A percentile compares a stretch with the other conserved stretches of the same genome.
Evolutionary conservation across 306 rosid species (phyloP).

Genomic region (Ormosia semicastrata): DNA sequence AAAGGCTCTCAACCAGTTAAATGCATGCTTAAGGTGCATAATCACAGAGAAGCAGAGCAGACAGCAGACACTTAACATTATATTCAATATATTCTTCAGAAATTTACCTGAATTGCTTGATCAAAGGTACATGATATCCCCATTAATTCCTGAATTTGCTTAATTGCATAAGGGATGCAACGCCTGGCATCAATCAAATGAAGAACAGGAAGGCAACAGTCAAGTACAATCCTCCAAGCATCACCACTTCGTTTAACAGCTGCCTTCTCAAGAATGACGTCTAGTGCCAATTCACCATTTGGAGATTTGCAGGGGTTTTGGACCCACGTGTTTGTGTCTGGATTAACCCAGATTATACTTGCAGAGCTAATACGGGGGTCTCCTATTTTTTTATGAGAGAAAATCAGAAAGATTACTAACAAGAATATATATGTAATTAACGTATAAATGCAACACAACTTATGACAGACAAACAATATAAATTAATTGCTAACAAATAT

Average conservation of each 20-base stretch:
- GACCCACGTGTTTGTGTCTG: slow-evolving; percentile 80
- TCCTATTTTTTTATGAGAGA: slow-evolving; percentile 43
- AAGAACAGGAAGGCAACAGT: slow-evolving; percentile 87
- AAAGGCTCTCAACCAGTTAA: not conserved
- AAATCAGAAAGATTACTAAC: not conserved
- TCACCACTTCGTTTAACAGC: slow-evolving; percentile 82
- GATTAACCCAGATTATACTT: slow-evolving; percentile 75
- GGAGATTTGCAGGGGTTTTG: slow-evolving; percentile 54
- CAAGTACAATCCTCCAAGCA: slow-evolving; percentile 91
- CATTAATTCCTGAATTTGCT: slow-evolving; percentile 80
- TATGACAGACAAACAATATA: not conserved
- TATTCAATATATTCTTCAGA: not conserved
- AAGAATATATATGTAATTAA: not conserved
- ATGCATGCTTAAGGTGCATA: not conserved
- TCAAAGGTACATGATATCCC: slow-evolving; percentile 90
- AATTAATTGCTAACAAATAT: not conserved
- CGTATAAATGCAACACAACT: not conserved
- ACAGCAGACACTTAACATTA: not conserved
- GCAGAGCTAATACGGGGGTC: slow-evolving; percentile 79
- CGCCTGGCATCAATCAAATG: slow-evolving; percentile 90
- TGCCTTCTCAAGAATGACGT: slow-evolving; percentile 67
- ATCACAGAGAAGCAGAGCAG: not conserved
- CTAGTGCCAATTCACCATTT: slow-evolving; percentile 86
- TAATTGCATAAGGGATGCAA: slow-evolving; percentile 78
- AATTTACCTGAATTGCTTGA: slow-evolving; percentile 71